A percentile compares a stretch with the other conserved stretches of the same genome.
These are phyloP conservation scores for Botryobasidium botryosum DNA, from an alignment of 768 basidiomycete species.

Conservation along the genomic window DNA sequence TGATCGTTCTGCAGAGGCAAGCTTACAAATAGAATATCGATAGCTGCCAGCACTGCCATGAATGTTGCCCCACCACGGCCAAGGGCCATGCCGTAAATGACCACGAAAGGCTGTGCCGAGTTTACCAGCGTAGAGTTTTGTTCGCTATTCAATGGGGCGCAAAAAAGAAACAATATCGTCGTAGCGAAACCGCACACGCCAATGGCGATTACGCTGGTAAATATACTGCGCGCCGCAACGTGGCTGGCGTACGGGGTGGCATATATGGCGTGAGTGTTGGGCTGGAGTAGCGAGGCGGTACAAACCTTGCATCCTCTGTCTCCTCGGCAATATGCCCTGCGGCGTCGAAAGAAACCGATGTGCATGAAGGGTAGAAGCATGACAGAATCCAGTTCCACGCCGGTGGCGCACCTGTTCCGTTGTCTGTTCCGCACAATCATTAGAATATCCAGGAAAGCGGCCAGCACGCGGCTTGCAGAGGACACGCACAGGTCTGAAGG, in stretches of 20 bases:
- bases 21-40: constrained; percentile 17
- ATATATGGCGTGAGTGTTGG: too few relatives aligned
- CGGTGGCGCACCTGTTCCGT: constrained; percentile 18
- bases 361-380: constrained; percentile 17
- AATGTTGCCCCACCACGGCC: constrained; percentile 19
- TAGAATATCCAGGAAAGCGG: too few relatives aligned
- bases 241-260: constrained; percentile 13
- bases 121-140: too few relatives aligned
- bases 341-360: constrained; percentile 21
- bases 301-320: constrained; percentile 17
- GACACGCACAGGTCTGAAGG: constrained; percentile 10
- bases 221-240: constrained; percentile 20
- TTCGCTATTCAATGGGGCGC: constrained; percentile 15
- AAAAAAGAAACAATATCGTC: constrained; percentile 15
- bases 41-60: constrained; percentile 19
- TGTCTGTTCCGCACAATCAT: constrained; percentile 8
- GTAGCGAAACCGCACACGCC: constrained; percentile 16
- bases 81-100: constrained; percentile 18
- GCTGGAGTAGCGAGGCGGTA: too few relatives aligned
- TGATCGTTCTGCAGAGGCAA: too few relatives aligned
- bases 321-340: constrained; percentile 21
- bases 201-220: constrained; percentile 16
- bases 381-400: constrained; percentile 21
- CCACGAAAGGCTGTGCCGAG: constrained; percentile 22
- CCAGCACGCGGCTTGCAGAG: too few relatives aligned